Evolutionary conservation across 371 early-diverging fungal species (phyloP).

Genomic region (Dinochytrium kinnereticum): DNA sequence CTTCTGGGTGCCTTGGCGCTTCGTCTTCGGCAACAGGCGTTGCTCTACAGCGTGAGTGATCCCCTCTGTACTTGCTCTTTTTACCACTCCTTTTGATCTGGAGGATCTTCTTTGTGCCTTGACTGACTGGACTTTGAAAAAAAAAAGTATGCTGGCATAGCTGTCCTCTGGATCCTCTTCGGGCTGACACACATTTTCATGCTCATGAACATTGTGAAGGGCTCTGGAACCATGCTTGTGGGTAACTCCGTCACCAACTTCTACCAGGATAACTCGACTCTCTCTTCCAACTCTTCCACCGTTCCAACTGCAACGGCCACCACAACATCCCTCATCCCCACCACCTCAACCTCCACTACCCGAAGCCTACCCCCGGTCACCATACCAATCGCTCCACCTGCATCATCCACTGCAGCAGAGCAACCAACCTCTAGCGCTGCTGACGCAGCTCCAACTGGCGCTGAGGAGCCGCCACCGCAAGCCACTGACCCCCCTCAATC

Average conservation of each 20-base stretch:
- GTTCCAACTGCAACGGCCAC: neutral
- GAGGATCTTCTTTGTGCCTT: neutral
- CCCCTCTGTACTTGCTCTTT: neutral
- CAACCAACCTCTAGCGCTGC: neutral
- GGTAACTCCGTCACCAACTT: constrained; percentile 6
- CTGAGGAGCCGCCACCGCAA: neutral
- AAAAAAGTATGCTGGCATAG: neutral
- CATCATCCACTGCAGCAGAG: neutral
- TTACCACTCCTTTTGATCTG: neutral
- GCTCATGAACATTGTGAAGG: constrained; percentile 1
- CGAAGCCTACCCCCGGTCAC: neutral
- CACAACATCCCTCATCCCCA: neutral
- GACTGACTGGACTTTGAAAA: no score
- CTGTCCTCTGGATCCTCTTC: neutral
- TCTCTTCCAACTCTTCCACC: neutral
- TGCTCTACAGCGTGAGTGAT: constrained; percentile 2
- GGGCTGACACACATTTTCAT: neutral
- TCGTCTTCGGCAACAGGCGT: neutral
- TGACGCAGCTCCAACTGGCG: neutral
- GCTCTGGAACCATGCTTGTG: neutral
- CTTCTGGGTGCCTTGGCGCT: neutral
- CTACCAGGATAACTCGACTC: neutral
- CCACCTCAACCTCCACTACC: neutral
- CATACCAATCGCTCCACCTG: neutral
- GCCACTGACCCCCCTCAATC: no score